Base-by-base conservation (phyloP, 306 rosid species). In the Castanopsis chinensis region DNA sequence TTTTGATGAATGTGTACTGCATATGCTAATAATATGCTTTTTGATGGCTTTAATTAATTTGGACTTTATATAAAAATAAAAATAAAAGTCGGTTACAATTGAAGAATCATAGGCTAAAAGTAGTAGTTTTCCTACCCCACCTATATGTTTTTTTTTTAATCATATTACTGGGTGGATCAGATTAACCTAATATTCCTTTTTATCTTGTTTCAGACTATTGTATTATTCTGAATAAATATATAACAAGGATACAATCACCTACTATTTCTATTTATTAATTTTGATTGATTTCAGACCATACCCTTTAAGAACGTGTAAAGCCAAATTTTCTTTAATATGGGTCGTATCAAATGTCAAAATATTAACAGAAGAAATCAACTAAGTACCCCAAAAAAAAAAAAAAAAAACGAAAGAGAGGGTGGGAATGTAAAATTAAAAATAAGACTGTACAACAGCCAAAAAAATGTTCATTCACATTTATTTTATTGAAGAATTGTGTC, bases 101-200 rank as follows among this genome's bases (percentile, higher is more conserved):
- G 52, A 70, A 78, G 60, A 69, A 61, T 5, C 52, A 82, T 11
- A 70, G 79, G 45, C 63, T 27, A 5, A 8, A 25, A 51, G 68
- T 69, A 80, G 84, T 25, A 25, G 93, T 73, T 86, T 61, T 79
- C 84, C 82, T 69, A 80, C 83, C 87, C 60, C 72, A 76, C 76
- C 81, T 73, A 72, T 67, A 71, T 69, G 72, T 75, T 80, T 33
- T 25, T 25, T 51, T 17, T 72, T 25, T 25, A 14, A 8, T 41
- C 58, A 87, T 25, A 41, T 37, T 2, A 43, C 37, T 69, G 75
- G 76, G 82, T 53, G 65, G n/a, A 71, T 32, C 75, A 35, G 52
- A 72, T 27, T 63, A 80, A 73, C 83, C 82, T 81, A 86, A 51
- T 72, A 80, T 78, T 78, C 85, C 43, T 80, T 1, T 1, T 28